Percentiles rank a stretch among this genome's conserved stretches.
phyloP scores from a whole-genome alignment of 2,329 filamentous ascomycete species.

The Paecilomyces dactylethromorphus region DNA sequence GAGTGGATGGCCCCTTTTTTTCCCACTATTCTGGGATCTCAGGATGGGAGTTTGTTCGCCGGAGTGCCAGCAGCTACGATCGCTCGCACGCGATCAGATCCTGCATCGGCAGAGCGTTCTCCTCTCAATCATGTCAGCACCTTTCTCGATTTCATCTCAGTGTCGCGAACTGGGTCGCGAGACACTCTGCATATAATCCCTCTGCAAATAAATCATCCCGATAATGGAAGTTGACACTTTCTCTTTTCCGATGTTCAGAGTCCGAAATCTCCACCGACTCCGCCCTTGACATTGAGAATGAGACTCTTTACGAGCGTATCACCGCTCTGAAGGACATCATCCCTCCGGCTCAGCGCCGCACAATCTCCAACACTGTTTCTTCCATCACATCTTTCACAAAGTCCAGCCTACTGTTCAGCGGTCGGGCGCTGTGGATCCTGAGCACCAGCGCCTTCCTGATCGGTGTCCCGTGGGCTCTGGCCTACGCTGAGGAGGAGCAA shows the following conservation, averaged over 20 bases:
- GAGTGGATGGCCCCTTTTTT: slow-evolving; percentile 27
- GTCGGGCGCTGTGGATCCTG: slow-evolving; percentile 85
- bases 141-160: neutral
- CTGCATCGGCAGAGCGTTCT: neutral
- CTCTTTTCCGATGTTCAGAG: slow-evolving; percentile 42
- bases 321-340: slow-evolving; percentile 70
- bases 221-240: neutral
- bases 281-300: slow-evolving; percentile 54
- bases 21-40: neutral
- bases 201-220: neutral
- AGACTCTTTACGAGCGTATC: slow-evolving; percentile 61
- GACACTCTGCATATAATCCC: neutral
- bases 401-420: slow-evolving; percentile 56
- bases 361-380: slow-evolving; percentile 54
- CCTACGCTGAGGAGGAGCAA: slow-evolving; percentile 93
- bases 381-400: slow-evolving; percentile 38
- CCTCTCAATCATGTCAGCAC: neutral
- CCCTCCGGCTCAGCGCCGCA: slow-evolving; percentile 63
- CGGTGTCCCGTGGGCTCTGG: slow-evolving; percentile 88
- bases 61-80: neutral
- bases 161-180: neutral
- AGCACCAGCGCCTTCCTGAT: slow-evolving; percentile 83
- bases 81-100: neutral
- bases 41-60: neutral
- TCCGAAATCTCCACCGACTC: slow-evolving; percentile 80